phyloP scores from a whole-genome alignment of 306 rosid species.

The Prunus salicina region DNA sequence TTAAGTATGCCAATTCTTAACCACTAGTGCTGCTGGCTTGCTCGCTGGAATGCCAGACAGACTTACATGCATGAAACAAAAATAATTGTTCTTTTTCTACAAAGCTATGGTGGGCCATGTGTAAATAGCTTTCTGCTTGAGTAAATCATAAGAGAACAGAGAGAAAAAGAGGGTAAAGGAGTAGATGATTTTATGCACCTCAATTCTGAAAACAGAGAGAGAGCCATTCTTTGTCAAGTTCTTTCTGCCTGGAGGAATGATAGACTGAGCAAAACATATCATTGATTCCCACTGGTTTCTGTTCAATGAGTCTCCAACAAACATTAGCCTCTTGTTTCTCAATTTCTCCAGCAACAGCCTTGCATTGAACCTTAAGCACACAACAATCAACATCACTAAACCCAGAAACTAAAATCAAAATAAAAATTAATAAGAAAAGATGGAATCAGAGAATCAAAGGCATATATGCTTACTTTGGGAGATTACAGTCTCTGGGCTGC shows the following conservation, averaged over 20 bases:
- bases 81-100: not conserved
- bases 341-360: slow-evolving; percentile 78
- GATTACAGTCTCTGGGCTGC: slow-evolving; percentile 88
- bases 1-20: slow-evolving; percentile 16
- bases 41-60: too few species aligned
- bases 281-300: slow-evolving; percentile 99
- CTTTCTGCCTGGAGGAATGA: slow-evolving; percentile 60
- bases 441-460: not conserved
- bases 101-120: slow-evolving; percentile 17
- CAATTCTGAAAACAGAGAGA: slow-evolving; percentile 62
- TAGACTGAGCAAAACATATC: slow-evolving; percentile 83
- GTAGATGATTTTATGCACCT: slow-evolving; percentile 45
- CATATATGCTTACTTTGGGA: slow-evolving; percentile 56
- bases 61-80: not conserved
- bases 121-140: not conserved
- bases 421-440: not conserved
- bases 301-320: slow-evolving; percentile 94
- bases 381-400: not conserved
- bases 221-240: slow-evolving; percentile 69
- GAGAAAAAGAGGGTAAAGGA: not conserved
- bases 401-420: not conserved
- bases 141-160: not conserved
- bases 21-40: not conserved
- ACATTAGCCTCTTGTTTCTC: slow-evolving; percentile 94
- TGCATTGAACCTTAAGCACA: slow-evolving; percentile 62